Evolutionary conservation across 78 protist species (phyloP), one percentile per base, ranked within the genome.

Genomic region (Dictyostelium discoideum): DNA sequence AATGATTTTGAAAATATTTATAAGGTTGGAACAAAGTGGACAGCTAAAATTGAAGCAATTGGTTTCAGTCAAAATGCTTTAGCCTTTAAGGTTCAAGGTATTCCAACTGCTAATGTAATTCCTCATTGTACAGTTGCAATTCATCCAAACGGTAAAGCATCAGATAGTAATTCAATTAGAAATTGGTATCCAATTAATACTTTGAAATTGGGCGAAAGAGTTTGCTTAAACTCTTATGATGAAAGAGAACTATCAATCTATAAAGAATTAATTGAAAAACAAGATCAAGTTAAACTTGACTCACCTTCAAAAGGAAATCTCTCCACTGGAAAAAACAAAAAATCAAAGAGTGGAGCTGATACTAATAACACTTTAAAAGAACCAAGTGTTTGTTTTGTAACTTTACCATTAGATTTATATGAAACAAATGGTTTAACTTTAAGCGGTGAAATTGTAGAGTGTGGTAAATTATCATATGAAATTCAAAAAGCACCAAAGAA

Each of bases 121-220:
- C 39, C 67, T 13, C 95, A 90, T 85, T 63, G 85, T 37, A 90
- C 95, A 2, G 20, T 90, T 26, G 95, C 95, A 10, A 85, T 81
- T 37, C 95, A 90, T 82, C 95, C 95, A 82, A 22, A n/a, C 13
- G 95, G 60, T 1, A 72, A 80, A 50, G 87, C 95, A 82, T 80
- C 72, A 2, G 95, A 90, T 48, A 72, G 84, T 26, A 90, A 90
- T 26, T 14, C 26, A 8, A 90, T 90, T 39, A 80, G 40, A 16
- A 60, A 90, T 32, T 90, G 95, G 95, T 60, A 20, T 48, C 44
- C 89, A 72, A 82, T 90, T 13, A 46, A 67, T 13, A 20, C 60
- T 3, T 65, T 90, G n/a, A 20, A 26, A 57, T 11, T 48, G 2
- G 67, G 46, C 50, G 84, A 37, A 29, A 46, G 39, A 39, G 42